Conservation (phyloP, 306 rosid genomes). For the Rosa persica region DNA sequence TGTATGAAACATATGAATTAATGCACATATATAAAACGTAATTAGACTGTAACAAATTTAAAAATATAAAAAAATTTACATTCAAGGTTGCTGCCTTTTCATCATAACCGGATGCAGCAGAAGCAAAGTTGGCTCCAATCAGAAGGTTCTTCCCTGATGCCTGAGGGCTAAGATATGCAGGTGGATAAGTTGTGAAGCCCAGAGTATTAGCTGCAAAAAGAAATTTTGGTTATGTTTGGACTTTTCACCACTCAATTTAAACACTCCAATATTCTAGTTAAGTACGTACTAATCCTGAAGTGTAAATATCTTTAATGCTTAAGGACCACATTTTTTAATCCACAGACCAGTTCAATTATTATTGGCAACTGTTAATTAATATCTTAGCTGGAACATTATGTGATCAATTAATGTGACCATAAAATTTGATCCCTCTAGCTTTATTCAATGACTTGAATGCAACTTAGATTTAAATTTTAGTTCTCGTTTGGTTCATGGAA, state of each 20-base stretch:
- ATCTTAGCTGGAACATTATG: neutral
- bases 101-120: slow-evolving; percentile 97
- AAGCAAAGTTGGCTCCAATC: slow-evolving; percentile 90
- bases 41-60: neutral
- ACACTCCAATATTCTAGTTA: neutral
- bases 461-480: neutral
- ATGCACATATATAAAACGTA: neutral
- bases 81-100: slow-evolving; percentile 66
- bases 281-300: neutral
- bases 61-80: slow-evolving; percentile 37
- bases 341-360: neutral
- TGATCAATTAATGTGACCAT: neutral
- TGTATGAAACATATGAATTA: neutral
- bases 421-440: neutral
- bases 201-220: slow-evolving; percentile 63
- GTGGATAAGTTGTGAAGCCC: slow-evolving; percentile 72
- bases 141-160: slow-evolving; percentile 94
- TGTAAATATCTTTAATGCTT: neutral
- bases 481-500: no score
- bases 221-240: neutral
- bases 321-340: neutral
- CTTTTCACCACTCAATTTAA: neutral
- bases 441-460: neutral
- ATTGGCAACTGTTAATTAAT: neutral
- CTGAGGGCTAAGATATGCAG: slow-evolving; percentile 90